A percentile compares a stretch with the other conserved stretches of the same genome.
Conservation (phyloP, 2,329 filamentous ascomycete genomes). For the Arthrobotrys sphaeroides region DNA sequence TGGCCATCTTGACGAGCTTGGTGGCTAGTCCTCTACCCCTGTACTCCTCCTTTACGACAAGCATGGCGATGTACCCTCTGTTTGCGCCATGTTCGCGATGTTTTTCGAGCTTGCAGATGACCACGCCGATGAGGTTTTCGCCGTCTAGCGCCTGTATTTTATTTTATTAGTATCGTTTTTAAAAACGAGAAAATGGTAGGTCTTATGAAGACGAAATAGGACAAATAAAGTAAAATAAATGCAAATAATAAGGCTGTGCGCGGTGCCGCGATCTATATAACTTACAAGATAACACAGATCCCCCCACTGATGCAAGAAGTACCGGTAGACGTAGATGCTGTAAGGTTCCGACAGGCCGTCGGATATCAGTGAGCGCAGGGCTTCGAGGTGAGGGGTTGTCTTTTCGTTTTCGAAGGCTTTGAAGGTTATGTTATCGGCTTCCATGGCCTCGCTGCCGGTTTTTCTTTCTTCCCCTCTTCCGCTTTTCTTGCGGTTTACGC, state of each 20-base stretch:
- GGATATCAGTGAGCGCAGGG: constrained; percentile 90
- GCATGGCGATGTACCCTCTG: constrained; percentile 97
- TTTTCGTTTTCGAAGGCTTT: constrained; percentile 59
- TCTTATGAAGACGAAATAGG: background rate
- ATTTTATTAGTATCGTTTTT: background rate
- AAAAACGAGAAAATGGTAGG: background rate
- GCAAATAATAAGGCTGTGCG: background rate
- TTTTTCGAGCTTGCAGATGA: constrained; percentile 92
- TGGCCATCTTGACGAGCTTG: constrained; percentile 84
- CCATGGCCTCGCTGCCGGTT: constrained; percentile 22
- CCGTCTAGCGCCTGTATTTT: constrained; percentile 69
- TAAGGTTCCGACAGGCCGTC: constrained; percentile 98
- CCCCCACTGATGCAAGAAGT: constrained; percentile 97
- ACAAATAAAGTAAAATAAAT: background rate
- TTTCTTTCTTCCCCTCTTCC: background rate
- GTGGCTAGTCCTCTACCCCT: constrained; percentile 86
- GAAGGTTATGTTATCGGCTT: constrained; percentile 41
- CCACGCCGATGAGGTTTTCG: constrained; percentile 80
- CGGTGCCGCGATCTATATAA: background rate
- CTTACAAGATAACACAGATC: constrained; percentile 93
- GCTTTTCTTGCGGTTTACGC: background rate
- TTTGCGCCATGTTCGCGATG: constrained; percentile 83
- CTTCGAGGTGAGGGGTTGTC: constrained; percentile 76
- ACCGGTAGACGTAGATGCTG: constrained; percentile 98
- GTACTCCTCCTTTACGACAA: constrained; percentile 83